Conservation (phyloP, 2,329 filamentous ascomycete genomes). For the Geosmithia flava region DNA sequence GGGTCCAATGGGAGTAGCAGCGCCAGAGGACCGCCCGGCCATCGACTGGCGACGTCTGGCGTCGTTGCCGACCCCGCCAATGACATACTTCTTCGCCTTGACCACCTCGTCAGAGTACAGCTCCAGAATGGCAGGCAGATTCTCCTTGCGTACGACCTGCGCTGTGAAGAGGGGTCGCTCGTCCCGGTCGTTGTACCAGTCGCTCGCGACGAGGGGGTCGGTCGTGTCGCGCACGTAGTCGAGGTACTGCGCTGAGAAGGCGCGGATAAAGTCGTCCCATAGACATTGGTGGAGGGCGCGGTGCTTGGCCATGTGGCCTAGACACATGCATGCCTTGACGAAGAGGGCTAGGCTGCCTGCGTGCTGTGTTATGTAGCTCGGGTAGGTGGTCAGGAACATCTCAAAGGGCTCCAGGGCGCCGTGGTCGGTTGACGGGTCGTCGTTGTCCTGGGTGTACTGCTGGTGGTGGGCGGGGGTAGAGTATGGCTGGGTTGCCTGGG, state of each 20-base stretch:
- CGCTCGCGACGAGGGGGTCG: slow-evolving; percentile 20
- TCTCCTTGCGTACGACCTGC: slow-evolving; percentile 20
- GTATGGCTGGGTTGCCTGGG: too few relatives aligned
- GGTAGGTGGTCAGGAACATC: slow-evolving; percentile 28
- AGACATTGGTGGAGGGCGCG: slow-evolving; percentile 25
- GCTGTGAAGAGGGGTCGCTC: slow-evolving; percentile 15
- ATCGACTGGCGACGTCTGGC: neutral
- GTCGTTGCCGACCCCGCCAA: neutral
- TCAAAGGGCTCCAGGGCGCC: slow-evolving; percentile 5
- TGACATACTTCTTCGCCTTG: slow-evolving; percentile 4
- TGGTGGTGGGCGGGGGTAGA: neutral
- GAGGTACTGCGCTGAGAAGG: slow-evolving; percentile 27
- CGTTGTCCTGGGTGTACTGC: neutral
- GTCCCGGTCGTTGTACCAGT: slow-evolving; percentile 25
- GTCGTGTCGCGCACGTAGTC: slow-evolving; percentile 21
- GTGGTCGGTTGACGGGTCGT: neutral
- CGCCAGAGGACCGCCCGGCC: too few relatives aligned
- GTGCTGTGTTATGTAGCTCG: slow-evolving; percentile 26
- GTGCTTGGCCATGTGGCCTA: slow-evolving; percentile 23
- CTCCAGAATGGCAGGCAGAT: slow-evolving; percentile 19
- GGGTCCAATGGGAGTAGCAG: too few relatives aligned
- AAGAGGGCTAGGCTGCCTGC: slow-evolving; percentile 26
- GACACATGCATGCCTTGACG: slow-evolving; percentile 28
- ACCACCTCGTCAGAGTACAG: slow-evolving; percentile 19
- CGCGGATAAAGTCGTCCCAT: slow-evolving; percentile 40